Evolutionary conservation across 257 asterid genomes (phyloP).

Genomic region (Jaltomata sinuosa): DNA sequence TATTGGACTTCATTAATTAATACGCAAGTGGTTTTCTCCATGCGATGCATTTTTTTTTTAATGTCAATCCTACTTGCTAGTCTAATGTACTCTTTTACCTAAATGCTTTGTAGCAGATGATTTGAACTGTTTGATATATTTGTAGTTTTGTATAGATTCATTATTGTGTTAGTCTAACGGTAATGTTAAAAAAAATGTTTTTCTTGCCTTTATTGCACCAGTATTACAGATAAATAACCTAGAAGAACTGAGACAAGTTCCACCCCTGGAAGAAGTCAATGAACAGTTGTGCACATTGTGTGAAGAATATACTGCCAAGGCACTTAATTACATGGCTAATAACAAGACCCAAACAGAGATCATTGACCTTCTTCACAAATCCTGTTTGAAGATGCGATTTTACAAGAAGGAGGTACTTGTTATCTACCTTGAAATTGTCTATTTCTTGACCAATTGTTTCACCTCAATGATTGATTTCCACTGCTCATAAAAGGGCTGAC

Average conservation of each 20-base stretch:
- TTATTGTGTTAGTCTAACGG: neutral
- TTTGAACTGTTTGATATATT: neutral
- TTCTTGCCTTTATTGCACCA: conserved; percentile 18
- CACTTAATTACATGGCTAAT: conserved; percentile 49
- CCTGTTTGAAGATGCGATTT: conserved; percentile 59
- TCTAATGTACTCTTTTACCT: neutral
- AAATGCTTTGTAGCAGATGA: neutral
- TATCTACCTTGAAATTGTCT: neutral
- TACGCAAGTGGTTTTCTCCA: neutral
- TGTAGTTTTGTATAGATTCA: neutral
- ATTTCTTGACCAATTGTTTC: neutral
- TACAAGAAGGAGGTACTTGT: conserved; percentile 59
- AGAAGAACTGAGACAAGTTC: conserved; percentile 25
- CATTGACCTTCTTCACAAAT: conserved; percentile 50
- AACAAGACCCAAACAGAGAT: conserved; percentile 72
- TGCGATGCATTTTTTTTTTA: neutral
- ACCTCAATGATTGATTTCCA: neutral
- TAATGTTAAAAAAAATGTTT: neutral
- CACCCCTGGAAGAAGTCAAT: conserved; percentile 20
- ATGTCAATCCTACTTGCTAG: neutral
- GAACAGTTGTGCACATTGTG: conserved; percentile 52
- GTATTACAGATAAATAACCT: conserved; percentile 32
- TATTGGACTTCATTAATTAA: neutral
- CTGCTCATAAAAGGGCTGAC: neutral
- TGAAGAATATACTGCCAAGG: conserved; percentile 59